A percentile compares a stretch with the other conserved stretches of the same genome.
phyloP scores from a whole-genome alignment of 2,329 filamentous ascomycete genomes.

The Calonectria ilicicola region DNA sequence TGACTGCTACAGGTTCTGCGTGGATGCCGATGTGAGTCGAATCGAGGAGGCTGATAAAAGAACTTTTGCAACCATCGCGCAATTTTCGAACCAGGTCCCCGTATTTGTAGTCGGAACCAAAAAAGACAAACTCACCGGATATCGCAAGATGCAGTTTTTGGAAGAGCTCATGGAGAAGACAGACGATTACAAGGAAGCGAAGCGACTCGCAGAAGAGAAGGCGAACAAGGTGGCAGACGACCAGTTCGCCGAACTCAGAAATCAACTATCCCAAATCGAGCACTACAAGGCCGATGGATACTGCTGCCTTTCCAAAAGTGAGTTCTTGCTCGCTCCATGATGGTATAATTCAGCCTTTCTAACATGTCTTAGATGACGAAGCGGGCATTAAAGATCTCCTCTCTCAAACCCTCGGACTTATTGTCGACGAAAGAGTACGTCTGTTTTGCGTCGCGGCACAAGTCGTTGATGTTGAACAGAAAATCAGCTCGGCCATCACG shows the following conservation, averaged over 20 bases:
- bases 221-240: constrained; percentile 36
- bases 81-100: constrained; percentile 41
- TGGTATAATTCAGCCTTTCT: fast-evolving
- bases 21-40: constrained; percentile 40
- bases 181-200: constrained; percentile 40
- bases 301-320: constrained; percentile 41
- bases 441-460: constrained; percentile 45
- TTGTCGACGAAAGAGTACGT: constrained; percentile 45
- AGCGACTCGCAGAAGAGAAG: constrained; percentile 33
- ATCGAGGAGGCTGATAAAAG: constrained; percentile 43
- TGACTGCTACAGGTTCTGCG: constrained; percentile 32
- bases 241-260: constrained; percentile 38
- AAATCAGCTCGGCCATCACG: constrained; percentile 46
- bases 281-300: constrained; percentile 43
- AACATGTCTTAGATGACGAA: constrained; percentile 31
- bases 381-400: constrained; percentile 39
- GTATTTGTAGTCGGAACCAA: constrained; percentile 42
- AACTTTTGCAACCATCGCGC: constrained; percentile 41
- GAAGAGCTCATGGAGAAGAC: constrained; percentile 42
- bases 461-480: constrained; percentile 46
- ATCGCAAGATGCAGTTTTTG: constrained; percentile 32
- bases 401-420: constrained; percentile 41
- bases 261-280: constrained; percentile 39
- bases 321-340: fast-evolving
- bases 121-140: constrained; percentile 40